Evolutionary conservation across 2,329 filamentous ascomycete genomes (phyloP), one percentile per base, ranked within the genome.

Genomic region (Sporothrix brasiliensis): DNA sequence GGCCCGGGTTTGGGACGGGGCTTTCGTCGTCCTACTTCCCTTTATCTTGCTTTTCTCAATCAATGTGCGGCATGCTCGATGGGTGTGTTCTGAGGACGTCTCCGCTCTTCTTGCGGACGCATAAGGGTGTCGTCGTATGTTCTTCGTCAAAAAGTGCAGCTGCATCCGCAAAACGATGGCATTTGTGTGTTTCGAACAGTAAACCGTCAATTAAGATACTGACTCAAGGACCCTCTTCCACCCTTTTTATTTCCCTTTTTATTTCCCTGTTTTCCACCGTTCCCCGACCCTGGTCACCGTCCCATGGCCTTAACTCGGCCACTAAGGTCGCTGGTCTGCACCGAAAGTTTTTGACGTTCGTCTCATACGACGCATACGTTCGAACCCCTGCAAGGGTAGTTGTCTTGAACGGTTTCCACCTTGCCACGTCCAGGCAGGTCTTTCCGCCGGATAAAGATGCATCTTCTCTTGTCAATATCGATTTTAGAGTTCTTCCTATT

Each of bases 111-210:
- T 50, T 65, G 44, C 24, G 39, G 44, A 63, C 61, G 47, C 61
- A 65, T 50, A 34, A 67, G 63, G 61, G 58, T 63, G 58, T 63
- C 58, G 58, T 63, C 58, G 58, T 61, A 61, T 61, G 19, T 54
- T 34, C 21, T 58, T 19, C 44, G 58, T 6, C 34, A 65, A 21
- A 21, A 34, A 19, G 6, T n/a, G 58, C 58, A 34, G 39, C 34
- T 13, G 4, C 21, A 44, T 61, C 58, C 21, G 58, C 34, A 61
- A 61, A 44, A 61, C 21, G 58, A 61, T 27, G 39, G 39, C n/a
- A 44, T 47, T 63, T 63, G 5, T 47, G 39, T 61, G 34, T n/a
- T 47, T 27, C 39, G 10, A 44, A n/a, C 58, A 63, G 44, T 61
- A 61, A 63, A 47, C 58, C 27, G 27, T 2, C 49, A 50, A n/a